Percentiles rank a stretch among this genome's conserved stretches.
These are phyloP conservation scores for Rhexocercosporidium sp. DNA, from an alignment of 2,329 filamentous ascomycete species.

Conservation along the genomic window DNA sequence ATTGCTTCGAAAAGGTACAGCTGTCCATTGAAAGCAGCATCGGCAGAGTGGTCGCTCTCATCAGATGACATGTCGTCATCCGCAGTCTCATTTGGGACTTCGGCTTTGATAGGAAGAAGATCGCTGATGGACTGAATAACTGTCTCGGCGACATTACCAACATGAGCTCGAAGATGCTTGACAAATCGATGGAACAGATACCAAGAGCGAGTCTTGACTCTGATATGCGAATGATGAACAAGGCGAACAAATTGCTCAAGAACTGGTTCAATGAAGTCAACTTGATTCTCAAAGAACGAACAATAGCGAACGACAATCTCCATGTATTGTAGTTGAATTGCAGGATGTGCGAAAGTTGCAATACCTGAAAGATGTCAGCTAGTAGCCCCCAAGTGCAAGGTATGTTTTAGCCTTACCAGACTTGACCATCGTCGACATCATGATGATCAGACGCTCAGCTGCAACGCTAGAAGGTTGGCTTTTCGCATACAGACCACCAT, in stretches of 20 bases:
- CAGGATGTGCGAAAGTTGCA: slow-evolving; percentile 84
- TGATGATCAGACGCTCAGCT: slow-evolving; percentile 80
- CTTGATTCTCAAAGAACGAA: slow-evolving; percentile 87
- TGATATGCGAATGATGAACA: slow-evolving; percentile 85
- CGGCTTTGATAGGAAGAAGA: slow-evolving; percentile 87
- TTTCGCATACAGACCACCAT: slow-evolving; percentile 85
- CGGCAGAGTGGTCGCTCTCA: slow-evolving; percentile 86
- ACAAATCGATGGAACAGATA: slow-evolving; percentile 95
- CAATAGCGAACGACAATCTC: slow-evolving; percentile 96
- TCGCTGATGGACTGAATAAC: slow-evolving; percentile 91
- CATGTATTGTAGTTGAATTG: slow-evolving; percentile 96
- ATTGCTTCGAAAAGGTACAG: slow-evolving; percentile 94
- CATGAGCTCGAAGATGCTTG: slow-evolving; percentile 81
- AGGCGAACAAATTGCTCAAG: slow-evolving; percentile 91
- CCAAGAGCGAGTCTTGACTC: slow-evolving; percentile 91
- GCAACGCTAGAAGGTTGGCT: slow-evolving; percentile 80
- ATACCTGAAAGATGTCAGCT: slow-evolving; percentile 64
- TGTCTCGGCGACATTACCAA: slow-evolving; percentile 88
- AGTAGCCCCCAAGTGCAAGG: not conserved
- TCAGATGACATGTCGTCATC: slow-evolving; percentile 96
- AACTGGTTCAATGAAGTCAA: slow-evolving; percentile 80
- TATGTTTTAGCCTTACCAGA: slow-evolving; percentile 64
- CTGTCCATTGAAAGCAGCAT: slow-evolving; percentile 89
- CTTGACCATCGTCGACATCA: slow-evolving; percentile 96
- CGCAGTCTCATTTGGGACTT: slow-evolving; percentile 76